Evolutionary conservation across 2,329 filamentous ascomycete genomes (phyloP).

Genomic region (Esteya vermicola): DNA sequence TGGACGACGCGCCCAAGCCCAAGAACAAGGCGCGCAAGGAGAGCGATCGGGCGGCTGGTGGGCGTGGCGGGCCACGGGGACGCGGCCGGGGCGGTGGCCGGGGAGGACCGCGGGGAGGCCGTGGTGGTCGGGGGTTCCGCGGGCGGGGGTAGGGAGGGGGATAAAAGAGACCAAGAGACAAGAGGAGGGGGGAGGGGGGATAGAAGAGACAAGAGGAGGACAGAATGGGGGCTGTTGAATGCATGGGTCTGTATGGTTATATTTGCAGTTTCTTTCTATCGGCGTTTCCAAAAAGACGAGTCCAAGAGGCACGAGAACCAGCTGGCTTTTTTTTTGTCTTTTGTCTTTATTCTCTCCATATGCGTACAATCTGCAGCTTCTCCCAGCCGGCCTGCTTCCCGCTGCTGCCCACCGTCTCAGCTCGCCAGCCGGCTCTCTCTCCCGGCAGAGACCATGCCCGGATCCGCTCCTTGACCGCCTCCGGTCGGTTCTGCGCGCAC

Average conservation of each 20-base stretch:
- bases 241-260: neutral
- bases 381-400: slow-evolving; percentile 90
- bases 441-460: slow-evolving; percentile 8
- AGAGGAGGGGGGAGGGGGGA: neutral
- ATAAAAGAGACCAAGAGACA: too few species aligned
- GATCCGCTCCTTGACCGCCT: slow-evolving; percentile 19
- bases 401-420: slow-evolving; percentile 65
- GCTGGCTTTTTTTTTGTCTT: too few species aligned
- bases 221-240: neutral
- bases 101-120: slow-evolving; percentile 5
- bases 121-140: slow-evolving; percentile 8
- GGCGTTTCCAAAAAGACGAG: too few species aligned
- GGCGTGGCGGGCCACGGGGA: slow-evolving; percentile 17
- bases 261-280: too few species aligned
- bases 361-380: slow-evolving; percentile 75
- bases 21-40: slow-evolving; percentile 99
- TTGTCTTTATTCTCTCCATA: slow-evolving; percentile 46
- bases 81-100: slow-evolving; percentile 19
- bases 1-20: slow-evolving; percentile 93
- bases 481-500: slow-evolving; percentile 80
- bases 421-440: slow-evolving; percentile 42
- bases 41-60: slow-evolving; percentile 43
- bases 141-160: slow-evolving; percentile 9
- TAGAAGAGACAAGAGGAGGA: neutral
- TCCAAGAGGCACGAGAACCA: too few species aligned